Conservation (phyloP, 805 yeast genomes). For the Metschnikowia hibisci region DNA sequence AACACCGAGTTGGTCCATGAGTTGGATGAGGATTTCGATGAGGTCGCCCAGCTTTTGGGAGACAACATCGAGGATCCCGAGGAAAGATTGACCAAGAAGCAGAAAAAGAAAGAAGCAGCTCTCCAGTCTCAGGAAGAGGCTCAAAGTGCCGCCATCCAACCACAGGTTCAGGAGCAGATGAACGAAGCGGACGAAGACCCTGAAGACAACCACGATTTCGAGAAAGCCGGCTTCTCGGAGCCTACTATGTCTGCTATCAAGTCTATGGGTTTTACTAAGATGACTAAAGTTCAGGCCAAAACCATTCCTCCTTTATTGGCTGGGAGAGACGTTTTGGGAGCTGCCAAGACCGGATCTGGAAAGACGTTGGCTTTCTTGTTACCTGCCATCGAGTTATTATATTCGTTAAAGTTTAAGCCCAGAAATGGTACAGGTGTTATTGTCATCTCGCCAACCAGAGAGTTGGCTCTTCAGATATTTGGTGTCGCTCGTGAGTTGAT, state of each 20-base stretch:
- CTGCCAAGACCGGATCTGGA: constrained; percentile 99
- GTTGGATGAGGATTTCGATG: constrained; percentile 54
- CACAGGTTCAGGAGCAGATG: constrained; percentile 22
- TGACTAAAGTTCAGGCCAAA: constrained; percentile 94
- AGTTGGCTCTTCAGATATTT: constrained; percentile 93
- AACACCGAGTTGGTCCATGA: constrained; percentile 48
- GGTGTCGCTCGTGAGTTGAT: constrained; percentile 95
- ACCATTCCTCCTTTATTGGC: constrained; percentile 96
- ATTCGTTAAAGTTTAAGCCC: constrained; percentile 90
- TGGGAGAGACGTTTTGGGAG: constrained; percentile 96
- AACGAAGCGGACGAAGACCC: constrained; percentile 27
- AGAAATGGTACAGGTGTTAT: constrained; percentile 98
- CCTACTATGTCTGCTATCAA: constrained; percentile 79
- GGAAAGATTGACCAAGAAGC: constrained; percentile 21
- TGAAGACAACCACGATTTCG: constrained; percentile 30
- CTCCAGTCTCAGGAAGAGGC: constrained; percentile 21
- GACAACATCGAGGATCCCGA: constrained; percentile 42
- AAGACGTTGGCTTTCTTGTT: constrained; percentile 92
- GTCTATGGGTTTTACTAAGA: constrained; percentile 83
- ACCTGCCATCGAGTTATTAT: constrained; percentile 91
- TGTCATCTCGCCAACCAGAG: constrained; percentile 96
- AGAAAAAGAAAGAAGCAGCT: constrained; percentile 18
- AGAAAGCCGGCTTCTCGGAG: constrained; percentile 58
- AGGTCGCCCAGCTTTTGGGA: constrained; percentile 52
- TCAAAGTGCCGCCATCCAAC: constrained; percentile 27